Percentiles rank a stretch among this genome's conserved stretches.
phyloP scores from a whole-genome alignment of 2,329 filamentous ascomycete species.

The Chrysoporthe puriensis region DNA sequence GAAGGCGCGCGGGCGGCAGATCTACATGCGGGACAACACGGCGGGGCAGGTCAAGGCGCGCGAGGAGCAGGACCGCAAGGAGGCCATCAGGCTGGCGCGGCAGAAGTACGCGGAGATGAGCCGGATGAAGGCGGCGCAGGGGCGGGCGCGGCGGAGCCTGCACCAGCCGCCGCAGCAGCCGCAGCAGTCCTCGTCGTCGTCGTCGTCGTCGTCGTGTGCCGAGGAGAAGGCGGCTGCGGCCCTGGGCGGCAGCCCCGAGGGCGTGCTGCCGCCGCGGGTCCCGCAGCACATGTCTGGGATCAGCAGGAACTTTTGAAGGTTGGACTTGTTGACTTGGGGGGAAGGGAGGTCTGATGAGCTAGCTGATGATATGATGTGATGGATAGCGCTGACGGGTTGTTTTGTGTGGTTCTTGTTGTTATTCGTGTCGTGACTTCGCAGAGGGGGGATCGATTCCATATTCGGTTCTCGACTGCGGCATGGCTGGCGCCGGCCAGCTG shows the following conservation, averaged over 20 bases:
- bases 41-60: slow-evolving; percentile 52
- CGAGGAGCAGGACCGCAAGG: slow-evolving; percentile 59
- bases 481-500: not conserved
- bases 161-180: slow-evolving; percentile 4
- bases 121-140: slow-evolving; percentile 63
- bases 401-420: not conserved
- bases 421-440: not conserved
- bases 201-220: slow-evolving; percentile 4
- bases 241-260: slow-evolving; percentile 2
- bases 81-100: slow-evolving; percentile 56
- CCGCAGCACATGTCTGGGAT: slow-evolving; percentile 15
- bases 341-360: not conserved
- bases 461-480: not conserved
- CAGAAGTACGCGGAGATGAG: slow-evolving; percentile 65
- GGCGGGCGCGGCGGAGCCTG: slow-evolving; percentile 46
- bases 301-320: not conserved
- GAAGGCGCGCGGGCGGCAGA: slow-evolving; percentile 55
- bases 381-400: not conserved
- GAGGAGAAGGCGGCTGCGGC: slow-evolving; percentile 16
- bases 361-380: not conserved
- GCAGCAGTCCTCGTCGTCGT: too few species aligned
- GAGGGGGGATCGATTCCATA: not conserved
- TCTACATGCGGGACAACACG: slow-evolving; percentile 57
- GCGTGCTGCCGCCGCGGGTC: slow-evolving; percentile 7
- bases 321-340: too few species aligned